A percentile compares a stretch with the other conserved stretches of the same genome.
Conservation (phyloP, 345 rosid genomes). For the Acer yangbiense region DNA sequence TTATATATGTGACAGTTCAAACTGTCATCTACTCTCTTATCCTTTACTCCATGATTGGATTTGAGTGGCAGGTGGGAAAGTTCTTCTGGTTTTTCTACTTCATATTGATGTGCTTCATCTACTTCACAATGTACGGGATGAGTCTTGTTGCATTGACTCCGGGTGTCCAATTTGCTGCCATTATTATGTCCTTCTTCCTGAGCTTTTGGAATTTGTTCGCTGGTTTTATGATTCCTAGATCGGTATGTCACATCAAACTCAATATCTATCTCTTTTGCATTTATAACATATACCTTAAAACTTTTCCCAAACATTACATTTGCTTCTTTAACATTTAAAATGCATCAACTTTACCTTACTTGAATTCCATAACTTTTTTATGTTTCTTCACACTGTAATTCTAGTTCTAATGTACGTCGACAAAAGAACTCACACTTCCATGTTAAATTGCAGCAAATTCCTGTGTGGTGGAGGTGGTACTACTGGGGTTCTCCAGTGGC, state of each 20-base stretch:
- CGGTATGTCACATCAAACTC: constrained; percentile 37
- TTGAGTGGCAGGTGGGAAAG: constrained; percentile 54
- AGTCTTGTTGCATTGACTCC: constrained; percentile 81
- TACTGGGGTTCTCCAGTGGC: constrained; percentile 80
- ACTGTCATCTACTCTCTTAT: constrained; percentile 49
- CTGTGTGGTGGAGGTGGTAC: constrained; percentile 97
- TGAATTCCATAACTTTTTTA: no score
- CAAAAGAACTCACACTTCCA: neutral
- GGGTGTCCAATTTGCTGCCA: constrained; percentile 67
- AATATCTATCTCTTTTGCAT: neutral
- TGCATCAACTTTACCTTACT: neutral
- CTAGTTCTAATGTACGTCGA: neutral
- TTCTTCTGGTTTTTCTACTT: constrained; percentile 67
- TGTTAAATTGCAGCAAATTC: constrained; percentile 53
- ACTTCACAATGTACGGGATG: constrained; percentile 84
- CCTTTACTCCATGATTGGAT: constrained; percentile 78
- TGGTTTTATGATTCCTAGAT: constrained; percentile 72
- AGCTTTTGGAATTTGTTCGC: constrained; percentile 88
- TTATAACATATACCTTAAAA: no score
- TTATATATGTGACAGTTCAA: constrained; percentile 60
- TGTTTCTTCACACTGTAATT: neutral
- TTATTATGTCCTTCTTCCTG: constrained; percentile 77
- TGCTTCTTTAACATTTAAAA: no score
- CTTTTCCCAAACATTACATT: no score
- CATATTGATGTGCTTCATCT: constrained; percentile 59